These are phyloP conservation scores for Paramecium pentaurelia DNA, from an alignment of 73 alveolate genomes.

Conservation along the genomic window DNA sequence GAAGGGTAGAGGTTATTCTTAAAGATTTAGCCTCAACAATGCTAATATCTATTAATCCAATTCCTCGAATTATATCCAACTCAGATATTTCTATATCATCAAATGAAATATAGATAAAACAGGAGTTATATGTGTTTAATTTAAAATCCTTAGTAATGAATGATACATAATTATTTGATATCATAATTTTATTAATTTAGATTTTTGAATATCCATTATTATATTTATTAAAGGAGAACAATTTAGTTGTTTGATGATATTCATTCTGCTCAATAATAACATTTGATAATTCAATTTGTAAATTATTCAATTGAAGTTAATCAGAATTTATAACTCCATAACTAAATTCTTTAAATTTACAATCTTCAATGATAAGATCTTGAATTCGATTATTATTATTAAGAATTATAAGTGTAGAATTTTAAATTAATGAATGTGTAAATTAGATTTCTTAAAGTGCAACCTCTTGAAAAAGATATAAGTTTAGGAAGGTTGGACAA, in stretches of 20 bases:
- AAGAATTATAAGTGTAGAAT: background rate
- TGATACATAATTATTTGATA: background rate
- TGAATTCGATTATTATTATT: background rate
- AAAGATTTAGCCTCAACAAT: background rate
- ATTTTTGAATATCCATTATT: background rate
- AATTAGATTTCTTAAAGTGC: background rate
- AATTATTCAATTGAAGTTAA: background rate
- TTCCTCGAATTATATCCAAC: background rate
- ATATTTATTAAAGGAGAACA: background rate
- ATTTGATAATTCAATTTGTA: background rate
- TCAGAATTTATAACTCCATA: background rate
- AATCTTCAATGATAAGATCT: background rate
- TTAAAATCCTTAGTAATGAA: background rate
- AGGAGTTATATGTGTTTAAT: background rate
- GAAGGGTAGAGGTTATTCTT: background rate
- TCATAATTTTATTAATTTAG: background rate
- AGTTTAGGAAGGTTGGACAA: background rate
- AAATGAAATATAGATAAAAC: background rate
- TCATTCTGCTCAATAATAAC: background rate
- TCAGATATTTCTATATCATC: background rate
- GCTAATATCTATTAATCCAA: background rate
- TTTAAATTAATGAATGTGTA: background rate
- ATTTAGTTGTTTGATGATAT: background rate
- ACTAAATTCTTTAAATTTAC: background rate
- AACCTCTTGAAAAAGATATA: background rate